A percentile compares a stretch with the other conserved stretches of the same genome.
These are phyloP conservation scores for Paecilomyces sp. DNA, from an alignment of 2,329 filamentous ascomycete genomes.

Conservation along the genomic window DNA sequence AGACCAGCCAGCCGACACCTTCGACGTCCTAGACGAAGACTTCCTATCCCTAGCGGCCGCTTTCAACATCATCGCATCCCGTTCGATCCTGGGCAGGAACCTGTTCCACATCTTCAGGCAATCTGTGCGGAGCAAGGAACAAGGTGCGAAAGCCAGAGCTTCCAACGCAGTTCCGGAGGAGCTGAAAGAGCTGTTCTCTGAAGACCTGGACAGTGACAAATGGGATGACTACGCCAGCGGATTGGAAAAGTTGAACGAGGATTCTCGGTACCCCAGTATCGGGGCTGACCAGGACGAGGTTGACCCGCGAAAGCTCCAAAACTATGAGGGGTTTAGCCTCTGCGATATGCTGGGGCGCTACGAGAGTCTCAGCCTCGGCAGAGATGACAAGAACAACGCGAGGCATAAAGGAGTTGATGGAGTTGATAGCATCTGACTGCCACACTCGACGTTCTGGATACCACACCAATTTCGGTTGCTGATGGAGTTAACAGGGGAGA, in stretches of 20 bases:
- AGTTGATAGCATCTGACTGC: background rate
- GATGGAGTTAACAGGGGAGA: background rate
- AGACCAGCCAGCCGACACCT: conserved; percentile 12
- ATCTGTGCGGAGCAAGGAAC: conserved; percentile 21
- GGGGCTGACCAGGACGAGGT: conserved; percentile 1
- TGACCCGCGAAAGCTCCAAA: conserved; percentile 13
- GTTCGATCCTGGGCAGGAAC: conserved; percentile 24
- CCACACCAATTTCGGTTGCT: background rate
- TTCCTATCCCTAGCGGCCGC: conserved; percentile 27
- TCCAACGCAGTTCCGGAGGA: conserved; percentile 19
- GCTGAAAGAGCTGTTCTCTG: conserved; percentile 25
- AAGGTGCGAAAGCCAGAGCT: conserved; percentile 14
- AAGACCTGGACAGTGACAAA: conserved; percentile 12
- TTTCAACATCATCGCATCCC: conserved; percentile 25
- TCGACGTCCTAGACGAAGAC: conserved; percentile 26
- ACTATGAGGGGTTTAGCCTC: conserved; percentile 20
- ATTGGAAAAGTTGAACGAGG: background rate
- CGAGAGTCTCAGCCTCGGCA: conserved; percentile 30
- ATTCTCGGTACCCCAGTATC: background rate
- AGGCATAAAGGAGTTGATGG: background rate
- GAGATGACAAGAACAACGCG: conserved; percentile 22
- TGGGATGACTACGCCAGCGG: conserved; percentile 22
- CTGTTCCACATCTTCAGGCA: conserved; percentile 31
- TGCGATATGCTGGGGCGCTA: conserved; percentile 33
- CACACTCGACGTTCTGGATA: background rate